phyloP scores from a whole-genome alignment of 2,329 filamentous ascomycete genomes.

The Alternaria tenuissima region DNA sequence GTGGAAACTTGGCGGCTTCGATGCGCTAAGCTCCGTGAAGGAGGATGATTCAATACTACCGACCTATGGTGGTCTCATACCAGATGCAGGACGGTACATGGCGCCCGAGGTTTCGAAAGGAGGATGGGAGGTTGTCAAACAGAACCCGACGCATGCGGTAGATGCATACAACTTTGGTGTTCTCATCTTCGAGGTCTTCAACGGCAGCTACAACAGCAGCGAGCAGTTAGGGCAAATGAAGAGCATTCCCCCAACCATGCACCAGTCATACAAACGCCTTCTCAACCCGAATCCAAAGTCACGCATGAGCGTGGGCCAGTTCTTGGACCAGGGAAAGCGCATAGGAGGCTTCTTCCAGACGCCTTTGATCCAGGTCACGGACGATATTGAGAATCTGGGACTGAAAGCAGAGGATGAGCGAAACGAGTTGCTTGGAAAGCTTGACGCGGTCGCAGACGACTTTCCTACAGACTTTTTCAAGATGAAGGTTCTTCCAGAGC shows the following conservation, averaged over 20 bases:
- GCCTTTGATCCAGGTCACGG: conserved; percentile 87
- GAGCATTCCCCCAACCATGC: conserved; percentile 85
- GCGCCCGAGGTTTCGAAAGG: conserved; percentile 85
- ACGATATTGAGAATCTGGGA: conserved; percentile 91
- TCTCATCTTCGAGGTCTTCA: conserved; percentile 90
- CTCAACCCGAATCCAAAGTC: conserved; percentile 90
- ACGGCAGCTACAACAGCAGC: conserved; percentile 76
- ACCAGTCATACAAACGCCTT: conserved; percentile 87
- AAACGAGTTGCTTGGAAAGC: conserved; percentile 82
- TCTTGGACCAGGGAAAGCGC: conserved; percentile 87
- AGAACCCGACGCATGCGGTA: conserved; percentile 78
- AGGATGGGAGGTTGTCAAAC: conserved; percentile 93
- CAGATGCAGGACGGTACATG: conserved; percentile 83
- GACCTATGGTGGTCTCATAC: conserved; percentile 85
- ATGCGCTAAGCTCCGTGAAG: conserved; percentile 92
- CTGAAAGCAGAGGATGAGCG: conserved; percentile 85
- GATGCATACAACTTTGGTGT: conserved; percentile 89
- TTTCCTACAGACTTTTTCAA: conserved; percentile 99
- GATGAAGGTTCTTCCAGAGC: conserved; percentile 91
- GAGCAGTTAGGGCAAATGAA: conserved; percentile 89
- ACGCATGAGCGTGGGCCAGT: conserved; percentile 81
- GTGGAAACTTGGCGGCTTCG: conserved; percentile 96
- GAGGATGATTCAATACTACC: conserved; percentile 95
- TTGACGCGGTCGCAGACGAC: conserved; percentile 87
- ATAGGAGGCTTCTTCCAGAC: conserved; percentile 90